Evolutionary conservation across 495 filamentous ascomycete species (phyloP).

Genomic region (Penicillium manginii): DNA sequence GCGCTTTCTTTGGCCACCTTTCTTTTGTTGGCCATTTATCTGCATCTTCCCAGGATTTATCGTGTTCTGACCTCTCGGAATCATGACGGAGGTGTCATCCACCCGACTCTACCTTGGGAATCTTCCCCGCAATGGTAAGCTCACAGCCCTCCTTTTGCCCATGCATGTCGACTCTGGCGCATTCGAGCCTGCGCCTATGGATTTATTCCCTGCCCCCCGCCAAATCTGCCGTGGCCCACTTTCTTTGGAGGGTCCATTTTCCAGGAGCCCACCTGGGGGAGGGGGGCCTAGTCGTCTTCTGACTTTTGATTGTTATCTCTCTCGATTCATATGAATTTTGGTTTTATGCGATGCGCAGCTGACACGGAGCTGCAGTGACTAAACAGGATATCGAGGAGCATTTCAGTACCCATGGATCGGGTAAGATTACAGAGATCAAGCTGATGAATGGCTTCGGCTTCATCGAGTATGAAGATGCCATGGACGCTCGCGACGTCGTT

Average conservation of each 20-base stretch:
- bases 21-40: slow-evolving; percentile 11
- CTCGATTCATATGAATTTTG: too few species aligned
- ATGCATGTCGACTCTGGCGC: slow-evolving; percentile 18
- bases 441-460: slow-evolving; percentile 99
- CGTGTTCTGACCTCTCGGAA: slow-evolving; percentile 15
- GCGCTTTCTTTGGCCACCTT: slow-evolving; percentile 15
- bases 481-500: slow-evolving; percentile 96
- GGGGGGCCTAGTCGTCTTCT: neutral
- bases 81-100: slow-evolving; percentile 74
- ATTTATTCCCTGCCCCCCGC: slow-evolving; percentile 14
- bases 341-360: slow-evolving; percentile 20
- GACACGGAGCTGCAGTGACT: slow-evolving; percentile 65
- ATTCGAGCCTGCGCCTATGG: slow-evolving; percentile 18
- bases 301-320: too few species aligned
- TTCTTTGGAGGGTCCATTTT: slow-evolving; percentile 4
- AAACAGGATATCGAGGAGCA: slow-evolving; percentile 96
- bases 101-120: slow-evolving; percentile 97
- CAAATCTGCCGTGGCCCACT: slow-evolving; percentile 11
- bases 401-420: slow-evolving; percentile 92
- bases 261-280: slow-evolving; percentile 3
- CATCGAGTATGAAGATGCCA: slow-evolving; percentile 96
- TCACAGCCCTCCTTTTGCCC: slow-evolving; percentile 40
- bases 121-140: slow-evolving; percentile 93
- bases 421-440: slow-evolving; percentile 98
- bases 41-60: slow-evolving; percentile 9